Conservation (phyloP, 2,329 filamentous ascomycete species). For the Aureobasidium namibiae region DNA sequence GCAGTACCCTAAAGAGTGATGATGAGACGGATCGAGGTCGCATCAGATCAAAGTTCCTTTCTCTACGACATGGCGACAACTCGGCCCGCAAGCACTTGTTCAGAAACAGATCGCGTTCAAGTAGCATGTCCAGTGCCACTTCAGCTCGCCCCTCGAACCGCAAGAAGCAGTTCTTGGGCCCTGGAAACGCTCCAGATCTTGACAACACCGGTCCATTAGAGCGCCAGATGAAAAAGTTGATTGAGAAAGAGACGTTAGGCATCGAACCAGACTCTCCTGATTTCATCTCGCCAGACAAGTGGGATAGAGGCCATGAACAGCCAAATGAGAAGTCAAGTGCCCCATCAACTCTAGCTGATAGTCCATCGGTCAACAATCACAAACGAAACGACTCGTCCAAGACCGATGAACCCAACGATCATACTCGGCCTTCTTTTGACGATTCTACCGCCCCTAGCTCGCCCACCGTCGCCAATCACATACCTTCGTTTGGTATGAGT, state of each 20-base stretch:
- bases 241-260: slow-evolving; percentile 35
- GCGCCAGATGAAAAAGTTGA: slow-evolving; percentile 35
- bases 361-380: background rate
- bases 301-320: slow-evolving; percentile 20
- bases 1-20: slow-evolving; percentile 3
- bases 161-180: slow-evolving; percentile 51
- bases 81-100: slow-evolving; percentile 11
- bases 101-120: slow-evolving; percentile 13
- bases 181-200: slow-evolving; percentile 27
- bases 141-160: slow-evolving; percentile 31
- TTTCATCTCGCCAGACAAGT: slow-evolving; percentile 33
- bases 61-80: slow-evolving; percentile 14
- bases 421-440: slow-evolving; percentile 32
- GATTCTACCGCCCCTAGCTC: slow-evolving; percentile 32
- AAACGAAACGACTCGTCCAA: background rate
- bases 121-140: slow-evolving; percentile 25
- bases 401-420: slow-evolving; percentile 16
- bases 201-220: slow-evolving; percentile 40
- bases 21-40: slow-evolving; percentile 9
- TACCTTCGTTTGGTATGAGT: slow-evolving; percentile 27
- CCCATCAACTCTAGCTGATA: background rate
- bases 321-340: background rate
- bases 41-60: slow-evolving; percentile 15
- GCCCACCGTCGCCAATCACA: slow-evolving; percentile 25
- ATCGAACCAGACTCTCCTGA: slow-evolving; percentile 26